Evolutionary conservation across 345 rosid species (phyloP).

Genomic region (Psidium friedrichsthalianum): DNA sequence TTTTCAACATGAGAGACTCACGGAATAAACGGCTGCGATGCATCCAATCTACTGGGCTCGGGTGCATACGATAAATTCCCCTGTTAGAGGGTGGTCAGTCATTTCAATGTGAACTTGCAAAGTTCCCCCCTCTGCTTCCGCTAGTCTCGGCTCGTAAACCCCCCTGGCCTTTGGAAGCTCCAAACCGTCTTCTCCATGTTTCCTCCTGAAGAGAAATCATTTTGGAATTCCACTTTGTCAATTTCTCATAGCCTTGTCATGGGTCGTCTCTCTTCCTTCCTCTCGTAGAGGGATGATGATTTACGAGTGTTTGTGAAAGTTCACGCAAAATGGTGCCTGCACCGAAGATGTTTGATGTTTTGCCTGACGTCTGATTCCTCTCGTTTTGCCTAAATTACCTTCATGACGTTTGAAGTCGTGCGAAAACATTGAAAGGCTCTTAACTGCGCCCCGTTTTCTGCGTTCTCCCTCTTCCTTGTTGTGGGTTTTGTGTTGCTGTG

Average conservation of each 20-base stretch:
- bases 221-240: background rate
- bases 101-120: background rate
- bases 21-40: background rate
- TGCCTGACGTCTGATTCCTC: background rate
- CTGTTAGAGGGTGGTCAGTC: background rate
- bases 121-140: background rate
- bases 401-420: background rate
- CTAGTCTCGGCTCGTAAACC: background rate
- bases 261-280: background rate
- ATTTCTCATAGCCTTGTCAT: background rate
- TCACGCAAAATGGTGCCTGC: background rate
- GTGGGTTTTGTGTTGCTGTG: background rate
- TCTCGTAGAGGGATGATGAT: background rate
- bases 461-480: background rate
- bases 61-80: background rate
- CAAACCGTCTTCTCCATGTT: background rate
- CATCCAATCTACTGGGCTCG: background rate
- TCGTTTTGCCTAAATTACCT: background rate
- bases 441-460: background rate
- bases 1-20: background rate
- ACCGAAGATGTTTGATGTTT: slow-evolving; percentile 18
- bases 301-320: background rate
- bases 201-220: background rate
- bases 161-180: background rate
- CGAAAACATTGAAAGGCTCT: background rate